Percentiles rank a stretch among this genome's conserved stretches.
Conservation (phyloP, 2,329 filamentous ascomycete genomes). For the Chaetothyriales sp. region DNA sequence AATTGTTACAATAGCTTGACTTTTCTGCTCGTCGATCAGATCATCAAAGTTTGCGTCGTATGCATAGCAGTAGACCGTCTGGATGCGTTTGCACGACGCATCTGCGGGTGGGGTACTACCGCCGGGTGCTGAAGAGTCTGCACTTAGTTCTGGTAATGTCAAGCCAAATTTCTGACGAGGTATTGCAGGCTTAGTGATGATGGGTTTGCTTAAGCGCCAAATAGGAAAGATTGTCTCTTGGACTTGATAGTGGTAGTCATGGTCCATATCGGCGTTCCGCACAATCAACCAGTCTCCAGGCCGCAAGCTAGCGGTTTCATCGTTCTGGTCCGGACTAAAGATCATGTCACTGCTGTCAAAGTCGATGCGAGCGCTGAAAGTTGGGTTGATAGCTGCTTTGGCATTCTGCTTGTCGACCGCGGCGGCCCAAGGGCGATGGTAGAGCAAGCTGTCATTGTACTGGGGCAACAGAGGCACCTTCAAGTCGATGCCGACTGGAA, state of each 20-base stretch:
- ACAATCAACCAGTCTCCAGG: slow-evolving; percentile 13
- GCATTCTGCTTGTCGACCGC: neutral
- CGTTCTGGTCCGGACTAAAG: neutral
- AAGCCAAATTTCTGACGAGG: no score
- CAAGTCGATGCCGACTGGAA: slow-evolving; percentile 44
- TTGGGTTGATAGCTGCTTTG: neutral
- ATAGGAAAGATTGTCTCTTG: neutral
- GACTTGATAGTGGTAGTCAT: neutral
- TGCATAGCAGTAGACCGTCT: slow-evolving; percentile 13
- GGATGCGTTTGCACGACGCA: neutral
- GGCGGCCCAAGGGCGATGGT: neutral
- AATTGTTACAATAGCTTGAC: slow-evolving; percentile 22
- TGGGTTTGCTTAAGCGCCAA: neutral
- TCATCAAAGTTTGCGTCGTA: slow-evolving; percentile 31
- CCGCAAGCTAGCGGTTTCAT: slow-evolving; percentile 1
- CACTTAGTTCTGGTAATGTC: neutral
- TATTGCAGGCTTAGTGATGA: neutral
- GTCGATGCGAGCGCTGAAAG: neutral
- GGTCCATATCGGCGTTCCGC: neutral
- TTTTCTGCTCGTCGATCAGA: slow-evolving; percentile 20
- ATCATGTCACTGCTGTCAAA: neutral
- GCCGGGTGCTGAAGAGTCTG: neutral
- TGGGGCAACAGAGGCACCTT: slow-evolving; percentile 31
- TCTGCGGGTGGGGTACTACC: neutral
- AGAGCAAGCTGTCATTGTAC: neutral